A percentile compares a stretch with the other conserved stretches of the same genome.
These are phyloP conservation scores for Aspergillus pseudoviridinutans DNA, from an alignment of 2,329 filamentous ascomycete species.

Conservation along the genomic window DNA sequence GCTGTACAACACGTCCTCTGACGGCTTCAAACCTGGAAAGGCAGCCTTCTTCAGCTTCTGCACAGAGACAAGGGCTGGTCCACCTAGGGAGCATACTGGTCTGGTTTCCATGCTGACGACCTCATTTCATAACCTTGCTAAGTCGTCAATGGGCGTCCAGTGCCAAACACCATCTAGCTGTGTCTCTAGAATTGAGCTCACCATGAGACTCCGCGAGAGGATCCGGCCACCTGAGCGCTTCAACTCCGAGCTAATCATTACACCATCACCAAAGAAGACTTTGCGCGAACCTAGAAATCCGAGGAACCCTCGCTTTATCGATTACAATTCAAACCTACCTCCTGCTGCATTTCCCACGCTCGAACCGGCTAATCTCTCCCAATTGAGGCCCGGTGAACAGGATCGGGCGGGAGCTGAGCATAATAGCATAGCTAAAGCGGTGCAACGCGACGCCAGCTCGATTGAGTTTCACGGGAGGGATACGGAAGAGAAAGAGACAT, in stretches of 20 bases:
- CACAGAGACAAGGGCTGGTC: too few relatives aligned
- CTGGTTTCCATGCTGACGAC: not conserved
- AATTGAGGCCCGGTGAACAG: not conserved
- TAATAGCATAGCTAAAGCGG: not conserved
- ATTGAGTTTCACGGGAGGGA: not conserved
- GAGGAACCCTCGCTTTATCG: conserved; percentile 17
- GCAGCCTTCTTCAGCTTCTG: too few relatives aligned
- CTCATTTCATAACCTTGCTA: not conserved
- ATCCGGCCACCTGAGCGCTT: conserved; percentile 29
- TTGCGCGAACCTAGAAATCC: conserved; percentile 10
- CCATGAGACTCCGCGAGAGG: conserved; percentile 31
- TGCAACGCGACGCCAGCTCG: not conserved
- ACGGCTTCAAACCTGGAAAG: not conserved
- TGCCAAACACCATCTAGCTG: not conserved
- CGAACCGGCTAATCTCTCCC: conserved; percentile 12
- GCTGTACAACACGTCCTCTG: not conserved
- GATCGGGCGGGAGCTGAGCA: not conserved
- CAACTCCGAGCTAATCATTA: conserved; percentile 23
- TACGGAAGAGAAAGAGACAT: not conserved
- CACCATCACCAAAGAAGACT: conserved; percentile 8
- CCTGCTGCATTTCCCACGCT: conserved; percentile 43
- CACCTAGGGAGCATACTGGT: not conserved
- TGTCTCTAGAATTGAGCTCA: not conserved
- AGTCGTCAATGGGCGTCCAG: not conserved
- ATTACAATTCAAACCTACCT: conserved; percentile 37